phyloP scores from a whole-genome alignment of 169 alveolate species.

The Plasmodium adleri region DNA sequence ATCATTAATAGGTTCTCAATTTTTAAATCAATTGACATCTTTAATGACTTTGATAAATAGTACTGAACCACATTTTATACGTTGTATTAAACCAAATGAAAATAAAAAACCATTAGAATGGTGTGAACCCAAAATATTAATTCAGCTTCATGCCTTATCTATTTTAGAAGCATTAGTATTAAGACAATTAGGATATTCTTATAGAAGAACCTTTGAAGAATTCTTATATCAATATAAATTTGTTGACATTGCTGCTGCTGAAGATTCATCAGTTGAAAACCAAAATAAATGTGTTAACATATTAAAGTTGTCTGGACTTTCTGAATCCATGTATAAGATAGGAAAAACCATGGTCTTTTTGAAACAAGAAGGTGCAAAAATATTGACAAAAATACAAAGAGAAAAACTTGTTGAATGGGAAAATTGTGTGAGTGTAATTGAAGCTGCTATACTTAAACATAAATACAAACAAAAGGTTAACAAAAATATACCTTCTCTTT shows the following conservation, averaged over 20 bases:
- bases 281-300: conserved; percentile 81
- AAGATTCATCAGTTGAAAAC: conserved; percentile 84
- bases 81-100: conserved; percentile 94
- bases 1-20: conserved; percentile 92
- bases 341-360: conserved; percentile 94
- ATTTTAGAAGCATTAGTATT: conserved; percentile 93
- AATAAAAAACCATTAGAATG: conserved; percentile 91
- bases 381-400: conserved; percentile 89
- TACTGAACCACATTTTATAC: conserved; percentile 92
- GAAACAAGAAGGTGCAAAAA: conserved; percentile 90
- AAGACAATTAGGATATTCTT: conserved; percentile 92
- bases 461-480: conserved; percentile 77
- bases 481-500: conserved; percentile 81
- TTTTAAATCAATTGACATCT: conserved; percentile 89
- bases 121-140: conserved; percentile 90
- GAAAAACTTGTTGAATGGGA: conserved; percentile 92
- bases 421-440: conserved; percentile 89
- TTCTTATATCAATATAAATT: conserved; percentile 90
- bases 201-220: conserved; percentile 90
- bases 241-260: conserved; percentile 84
- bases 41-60: conserved; percentile 90
- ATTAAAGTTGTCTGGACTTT: conserved; percentile 79
- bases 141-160: conserved; percentile 94
- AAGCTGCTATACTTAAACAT: conserved; percentile 85
- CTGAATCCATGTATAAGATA: conserved; percentile 79